A percentile compares a stretch with the other conserved stretches of the same genome.
These are phyloP conservation scores for Ophiocordyceps camponoti-leonardi DNA, from an alignment of 2,329 filamentous ascomycete species.

Conservation along the genomic window DNA sequence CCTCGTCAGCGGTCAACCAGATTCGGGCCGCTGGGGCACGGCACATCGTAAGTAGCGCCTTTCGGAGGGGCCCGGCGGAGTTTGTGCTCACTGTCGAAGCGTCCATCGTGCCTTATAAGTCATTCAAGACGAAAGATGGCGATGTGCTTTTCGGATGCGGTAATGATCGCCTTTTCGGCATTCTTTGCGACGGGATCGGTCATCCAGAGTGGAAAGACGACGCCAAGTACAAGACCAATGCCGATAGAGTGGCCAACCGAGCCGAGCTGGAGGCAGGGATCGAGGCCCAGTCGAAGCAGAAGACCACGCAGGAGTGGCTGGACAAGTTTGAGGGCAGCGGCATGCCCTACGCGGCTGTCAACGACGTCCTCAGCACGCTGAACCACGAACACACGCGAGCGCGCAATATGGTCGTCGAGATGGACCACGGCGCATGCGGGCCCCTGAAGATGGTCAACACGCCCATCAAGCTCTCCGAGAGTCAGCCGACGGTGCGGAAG, in stretches of 20 bases:
- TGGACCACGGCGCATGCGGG: constrained; percentile 71
- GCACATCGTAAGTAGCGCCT: constrained; percentile 54
- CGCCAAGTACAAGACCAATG: constrained; percentile 41
- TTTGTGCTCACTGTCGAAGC: constrained; percentile 31
- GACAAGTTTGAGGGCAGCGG: constrained; percentile 75
- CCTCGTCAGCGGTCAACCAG: constrained; percentile 72
- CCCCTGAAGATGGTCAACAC: constrained; percentile 83
- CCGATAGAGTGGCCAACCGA: constrained; percentile 51
- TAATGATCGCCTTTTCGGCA: constrained; percentile 53
- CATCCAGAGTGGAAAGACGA: constrained; percentile 43
- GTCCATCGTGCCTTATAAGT: constrained; percentile 92
- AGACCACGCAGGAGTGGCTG: constrained; percentile 80
- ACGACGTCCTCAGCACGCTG: constrained; percentile 74
- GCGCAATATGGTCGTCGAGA: constrained; percentile 74
- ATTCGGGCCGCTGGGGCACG: constrained; percentile 86
- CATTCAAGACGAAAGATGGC: constrained; percentile 60
- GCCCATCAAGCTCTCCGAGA: constrained; percentile 84
- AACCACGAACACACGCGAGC: constrained; percentile 73
- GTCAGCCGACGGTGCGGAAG: constrained; percentile 55
- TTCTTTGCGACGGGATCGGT: constrained; percentile 43
- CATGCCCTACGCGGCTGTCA: constrained; percentile 84
- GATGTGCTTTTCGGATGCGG: constrained; percentile 53
- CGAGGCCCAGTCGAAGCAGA: constrained; percentile 54
- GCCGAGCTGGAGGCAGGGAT: constrained; percentile 62
- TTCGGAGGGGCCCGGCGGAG: background rate